phyloP scores from a whole-genome alignment of 805 yeast genomes.

The Pichia heedii region DNA sequence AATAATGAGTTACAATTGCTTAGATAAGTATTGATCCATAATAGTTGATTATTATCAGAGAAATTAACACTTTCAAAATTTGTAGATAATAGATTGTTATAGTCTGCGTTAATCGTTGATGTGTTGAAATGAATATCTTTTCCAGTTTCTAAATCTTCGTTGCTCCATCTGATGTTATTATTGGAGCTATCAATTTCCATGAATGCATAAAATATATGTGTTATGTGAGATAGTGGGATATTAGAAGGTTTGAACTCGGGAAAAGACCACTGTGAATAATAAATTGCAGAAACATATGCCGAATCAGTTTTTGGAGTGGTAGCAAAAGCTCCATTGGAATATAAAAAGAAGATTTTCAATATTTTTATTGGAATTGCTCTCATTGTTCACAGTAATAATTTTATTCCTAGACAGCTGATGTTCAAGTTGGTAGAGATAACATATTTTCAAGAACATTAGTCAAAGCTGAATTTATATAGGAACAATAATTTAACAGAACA shows the following conservation, averaged over 20 bases:
- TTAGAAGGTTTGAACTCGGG: conserved; percentile 54
- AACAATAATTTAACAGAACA: too few species aligned
- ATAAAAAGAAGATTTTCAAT: too few species aligned
- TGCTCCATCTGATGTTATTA: conserved; percentile 36
- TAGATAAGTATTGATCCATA: conserved; percentile 3
- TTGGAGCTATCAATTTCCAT: conserved; percentile 44
- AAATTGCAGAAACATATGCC: conserved; percentile 21
- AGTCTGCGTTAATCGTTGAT: neutral
- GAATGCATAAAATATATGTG: conserved; percentile 77
- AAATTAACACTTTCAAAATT: neutral
- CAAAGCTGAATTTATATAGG: too few species aligned
- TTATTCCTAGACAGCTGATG: too few species aligned
- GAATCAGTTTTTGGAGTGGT: neutral
- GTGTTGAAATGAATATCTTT: conserved; percentile 13
- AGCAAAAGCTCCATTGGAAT: neutral
- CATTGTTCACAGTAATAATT: too few species aligned
- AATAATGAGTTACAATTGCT: neutral
- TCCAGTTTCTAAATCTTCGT: conserved; percentile 56
- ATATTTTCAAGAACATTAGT: too few species aligned
- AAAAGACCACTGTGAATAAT: conserved; percentile 58
- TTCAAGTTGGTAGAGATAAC: too few species aligned
- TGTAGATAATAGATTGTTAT: neutral
- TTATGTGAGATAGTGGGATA: conserved; percentile 45
- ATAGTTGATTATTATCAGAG: neutral
- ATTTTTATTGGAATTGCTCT: too few species aligned